Conservation (phyloP, 2,329 filamentous ascomycete species). For the Dactylellina haptotyla region DNA sequence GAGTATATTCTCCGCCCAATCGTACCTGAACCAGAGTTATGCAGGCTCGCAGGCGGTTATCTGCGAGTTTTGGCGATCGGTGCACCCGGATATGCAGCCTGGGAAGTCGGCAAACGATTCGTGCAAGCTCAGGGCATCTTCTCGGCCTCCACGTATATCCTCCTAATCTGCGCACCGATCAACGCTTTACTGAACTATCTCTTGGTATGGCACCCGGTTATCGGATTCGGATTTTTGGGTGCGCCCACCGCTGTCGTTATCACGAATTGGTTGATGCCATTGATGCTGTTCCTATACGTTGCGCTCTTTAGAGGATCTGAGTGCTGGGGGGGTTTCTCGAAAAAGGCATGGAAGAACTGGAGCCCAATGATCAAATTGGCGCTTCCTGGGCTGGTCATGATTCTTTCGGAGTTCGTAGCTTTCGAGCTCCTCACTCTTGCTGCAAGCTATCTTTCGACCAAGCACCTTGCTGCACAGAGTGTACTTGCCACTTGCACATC, state of each 20-base stretch:
- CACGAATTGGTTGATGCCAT: slow-evolving; percentile 77
- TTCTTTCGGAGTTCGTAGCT: slow-evolving; percentile 90
- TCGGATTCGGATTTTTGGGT: slow-evolving; percentile 77
- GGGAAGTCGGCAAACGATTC: slow-evolving; percentile 77
- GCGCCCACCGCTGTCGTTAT: slow-evolving; percentile 81
- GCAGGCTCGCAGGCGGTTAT: slow-evolving; percentile 76
- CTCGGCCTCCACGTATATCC: slow-evolving; percentile 80
- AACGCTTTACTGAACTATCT: slow-evolving; percentile 80
- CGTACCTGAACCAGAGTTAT: slow-evolving; percentile 77
- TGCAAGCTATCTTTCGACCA: slow-evolving; percentile 79
- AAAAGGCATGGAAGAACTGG: slow-evolving; percentile 77
- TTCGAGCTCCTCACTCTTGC: slow-evolving; percentile 92
- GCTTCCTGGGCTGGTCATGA: slow-evolving; percentile 89
- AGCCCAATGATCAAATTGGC: slow-evolving; percentile 75
- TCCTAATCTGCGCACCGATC: slow-evolving; percentile 82
- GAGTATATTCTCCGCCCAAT: slow-evolving; percentile 73
- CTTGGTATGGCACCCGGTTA: slow-evolving; percentile 58
- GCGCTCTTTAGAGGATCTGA: slow-evolving; percentile 75
- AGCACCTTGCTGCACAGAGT: slow-evolving; percentile 74
- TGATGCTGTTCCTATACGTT: slow-evolving; percentile 79
- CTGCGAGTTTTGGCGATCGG: slow-evolving; percentile 76
- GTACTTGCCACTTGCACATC: slow-evolving; percentile 80
- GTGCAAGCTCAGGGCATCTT: slow-evolving; percentile 90
- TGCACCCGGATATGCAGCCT: slow-evolving; percentile 75
- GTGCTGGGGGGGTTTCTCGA: slow-evolving; percentile 84